These are phyloP conservation scores for Fistulinella prunicolor DNA, from an alignment of 768 basidiomycete species.

Conservation along the genomic window DNA sequence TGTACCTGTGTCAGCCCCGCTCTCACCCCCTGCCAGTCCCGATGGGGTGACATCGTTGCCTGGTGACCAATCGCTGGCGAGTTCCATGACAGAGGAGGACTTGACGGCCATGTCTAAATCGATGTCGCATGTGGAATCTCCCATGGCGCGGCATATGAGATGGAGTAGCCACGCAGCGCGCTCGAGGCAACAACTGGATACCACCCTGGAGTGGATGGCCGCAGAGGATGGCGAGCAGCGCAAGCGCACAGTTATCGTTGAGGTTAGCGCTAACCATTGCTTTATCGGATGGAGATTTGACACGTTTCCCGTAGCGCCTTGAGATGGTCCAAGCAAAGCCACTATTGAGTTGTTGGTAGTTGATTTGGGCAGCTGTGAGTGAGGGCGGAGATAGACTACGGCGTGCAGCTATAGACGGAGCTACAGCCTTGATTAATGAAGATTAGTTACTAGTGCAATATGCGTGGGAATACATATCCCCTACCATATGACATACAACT, in stretches of 20 bases:
- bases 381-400: slow-evolving; percentile 6
- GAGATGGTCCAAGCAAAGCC: slow-evolving; percentile 70
- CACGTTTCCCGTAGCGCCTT: slow-evolving; percentile 50
- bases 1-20: slow-evolving; percentile 37
- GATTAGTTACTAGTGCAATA: no score
- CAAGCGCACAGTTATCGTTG: slow-evolving; percentile 64
- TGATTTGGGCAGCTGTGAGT: not conserved
- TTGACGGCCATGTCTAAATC: slow-evolving; percentile 74
- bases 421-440: no score
- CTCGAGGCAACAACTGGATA: slow-evolving; percentile 30
- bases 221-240: slow-evolving; percentile 36
- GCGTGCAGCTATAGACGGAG: no score
- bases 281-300: slow-evolving; percentile 1
- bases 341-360: slow-evolving; percentile 69
- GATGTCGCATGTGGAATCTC: slow-evolving; percentile 63
- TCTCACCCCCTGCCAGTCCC: slow-evolving; percentile 61
- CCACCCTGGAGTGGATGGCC: slow-evolving; percentile 46
- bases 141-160: slow-evolving; percentile 36
- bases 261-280: slow-evolving; percentile 47
- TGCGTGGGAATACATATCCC: no score
- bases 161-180: slow-evolving; percentile 33
- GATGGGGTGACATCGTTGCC: slow-evolving; percentile 48
- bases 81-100: slow-evolving; percentile 67
- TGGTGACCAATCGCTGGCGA: slow-evolving; percentile 51
- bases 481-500: no score